Conservation (phyloP, 805 yeast species). For the Metschnikowia sp. region DNA sequence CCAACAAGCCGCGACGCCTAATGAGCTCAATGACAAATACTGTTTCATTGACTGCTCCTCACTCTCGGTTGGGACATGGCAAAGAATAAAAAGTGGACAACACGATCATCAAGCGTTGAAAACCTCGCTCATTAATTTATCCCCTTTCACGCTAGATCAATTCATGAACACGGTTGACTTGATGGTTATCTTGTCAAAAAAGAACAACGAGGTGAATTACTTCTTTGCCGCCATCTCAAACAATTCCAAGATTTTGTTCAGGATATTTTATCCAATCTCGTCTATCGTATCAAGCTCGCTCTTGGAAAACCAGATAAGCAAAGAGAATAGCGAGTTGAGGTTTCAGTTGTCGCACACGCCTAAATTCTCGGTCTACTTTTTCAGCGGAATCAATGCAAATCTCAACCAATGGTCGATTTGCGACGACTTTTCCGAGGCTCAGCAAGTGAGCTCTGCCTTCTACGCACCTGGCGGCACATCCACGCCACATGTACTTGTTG, state of each 20-base stretch:
- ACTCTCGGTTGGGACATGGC: conserved; percentile 78
- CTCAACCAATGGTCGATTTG: conserved; percentile 75
- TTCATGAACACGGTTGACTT: conserved; percentile 69
- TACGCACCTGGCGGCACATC: conserved; percentile 51
- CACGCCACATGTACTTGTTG: conserved; percentile 68
- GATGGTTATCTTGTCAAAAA: conserved; percentile 65
- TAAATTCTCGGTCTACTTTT: conserved; percentile 73
- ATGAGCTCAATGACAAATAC: conserved; percentile 64
- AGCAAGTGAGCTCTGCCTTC: conserved; percentile 70
- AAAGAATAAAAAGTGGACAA: conserved; percentile 66
- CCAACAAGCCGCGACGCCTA: conserved; percentile 33
- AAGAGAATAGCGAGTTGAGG: conserved; percentile 45
- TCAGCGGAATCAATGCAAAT: conserved; percentile 50
- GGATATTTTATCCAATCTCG: conserved; percentile 68
- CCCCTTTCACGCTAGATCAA: conserved; percentile 62
- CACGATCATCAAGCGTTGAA: conserved; percentile 38
- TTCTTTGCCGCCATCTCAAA: conserved; percentile 74
- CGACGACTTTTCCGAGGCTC: conserved; percentile 82
- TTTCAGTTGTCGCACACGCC: conserved; percentile 58
- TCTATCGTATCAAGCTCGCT: conserved; percentile 60
- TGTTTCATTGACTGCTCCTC: conserved; percentile 65
- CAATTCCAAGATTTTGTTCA: conserved; percentile 61
- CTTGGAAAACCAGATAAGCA: conserved; percentile 42
- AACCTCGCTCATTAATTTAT: conserved; percentile 52
- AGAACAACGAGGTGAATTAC: conserved; percentile 70